A percentile compares a stretch with the other conserved stretches of the same genome.
Evolutionary conservation across 495 filamentous ascomycete genomes (phyloP).

Genomic region (Tuber indicum): DNA sequence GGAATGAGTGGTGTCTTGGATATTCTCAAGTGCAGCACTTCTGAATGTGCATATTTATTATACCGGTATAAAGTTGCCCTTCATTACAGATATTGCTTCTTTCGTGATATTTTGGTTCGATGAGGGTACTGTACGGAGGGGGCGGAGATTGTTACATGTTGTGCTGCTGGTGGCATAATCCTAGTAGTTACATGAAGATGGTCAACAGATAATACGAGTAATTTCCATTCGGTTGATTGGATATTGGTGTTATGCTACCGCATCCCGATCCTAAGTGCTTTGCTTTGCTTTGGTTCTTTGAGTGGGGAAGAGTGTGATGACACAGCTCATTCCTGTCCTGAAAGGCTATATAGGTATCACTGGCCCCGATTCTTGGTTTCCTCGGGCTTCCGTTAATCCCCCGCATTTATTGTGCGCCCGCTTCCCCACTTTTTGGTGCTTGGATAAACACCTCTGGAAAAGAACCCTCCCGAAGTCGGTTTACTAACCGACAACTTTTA

Average conservation of each 20-base stretch:
- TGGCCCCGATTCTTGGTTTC: background rate
- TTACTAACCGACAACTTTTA: background rate
- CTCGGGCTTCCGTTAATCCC: background rate
- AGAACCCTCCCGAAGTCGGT: background rate
- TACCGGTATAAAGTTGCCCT: background rate
- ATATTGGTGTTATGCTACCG: background rate
- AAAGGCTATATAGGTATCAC: background rate
- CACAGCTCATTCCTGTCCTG: background rate
- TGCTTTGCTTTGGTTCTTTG: background rate
- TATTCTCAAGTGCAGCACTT: background rate
- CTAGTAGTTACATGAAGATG: background rate
- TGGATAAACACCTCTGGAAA: background rate
- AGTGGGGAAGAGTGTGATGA: background rate
- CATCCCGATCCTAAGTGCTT: background rate
- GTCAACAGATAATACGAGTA: background rate
- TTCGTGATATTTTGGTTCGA: background rate
- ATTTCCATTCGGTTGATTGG: background rate
- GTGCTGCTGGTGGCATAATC: background rate
- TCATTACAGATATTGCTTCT: background rate
- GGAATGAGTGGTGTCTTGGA: background rate
- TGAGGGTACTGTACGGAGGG: background rate
- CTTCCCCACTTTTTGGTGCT: background rate
- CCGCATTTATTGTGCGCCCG: background rate
- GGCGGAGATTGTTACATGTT: background rate
- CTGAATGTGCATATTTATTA: background rate